phyloP scores from a whole-genome alignment of 805 yeast species.

The Suhomyces faveliae region DNA sequence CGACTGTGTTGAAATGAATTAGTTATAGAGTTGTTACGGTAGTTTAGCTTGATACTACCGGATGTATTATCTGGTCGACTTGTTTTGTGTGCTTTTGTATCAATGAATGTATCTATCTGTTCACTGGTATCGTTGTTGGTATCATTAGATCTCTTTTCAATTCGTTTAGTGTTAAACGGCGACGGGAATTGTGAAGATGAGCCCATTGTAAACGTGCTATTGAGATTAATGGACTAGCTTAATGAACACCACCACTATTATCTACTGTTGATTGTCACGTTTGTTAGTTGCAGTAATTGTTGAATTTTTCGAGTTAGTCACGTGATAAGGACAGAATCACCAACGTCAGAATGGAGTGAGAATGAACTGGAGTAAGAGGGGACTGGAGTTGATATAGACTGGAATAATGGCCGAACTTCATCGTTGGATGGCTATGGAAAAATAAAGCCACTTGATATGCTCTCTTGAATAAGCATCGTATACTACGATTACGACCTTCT shows the following conservation, averaged over 20 bases:
- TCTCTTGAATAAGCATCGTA: too few relatives aligned
- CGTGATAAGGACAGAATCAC: neutral
- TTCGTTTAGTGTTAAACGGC: slow-evolving; percentile 16
- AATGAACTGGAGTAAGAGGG: too few relatives aligned
- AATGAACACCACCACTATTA: neutral
- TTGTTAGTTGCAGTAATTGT: neutral
- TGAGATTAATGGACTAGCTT: neutral
- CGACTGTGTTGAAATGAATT: neutral
- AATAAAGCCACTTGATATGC: too few relatives aligned
- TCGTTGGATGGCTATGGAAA: too few relatives aligned
- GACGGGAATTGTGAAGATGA: slow-evolving; percentile 20
- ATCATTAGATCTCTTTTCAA: neutral
- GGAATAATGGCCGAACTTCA: too few relatives aligned
- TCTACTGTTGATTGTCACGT: neutral
- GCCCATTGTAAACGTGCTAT: neutral
- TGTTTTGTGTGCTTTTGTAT: neutral
- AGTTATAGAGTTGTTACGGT: neutral
- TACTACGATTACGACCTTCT: too few relatives aligned
- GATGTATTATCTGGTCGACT: neutral
- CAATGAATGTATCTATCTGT: slow-evolving; percentile 1
- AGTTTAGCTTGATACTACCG: neutral
- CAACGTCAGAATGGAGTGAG: neutral
- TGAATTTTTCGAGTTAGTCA: neutral
- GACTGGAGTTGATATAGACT: too few relatives aligned
- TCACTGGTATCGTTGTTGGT: neutral